Percentiles rank a stretch among this genome's conserved stretches.
Evolutionary conservation across 768 basidiomycete genomes (phyloP).

Genomic region (Russula sp.): DNA sequence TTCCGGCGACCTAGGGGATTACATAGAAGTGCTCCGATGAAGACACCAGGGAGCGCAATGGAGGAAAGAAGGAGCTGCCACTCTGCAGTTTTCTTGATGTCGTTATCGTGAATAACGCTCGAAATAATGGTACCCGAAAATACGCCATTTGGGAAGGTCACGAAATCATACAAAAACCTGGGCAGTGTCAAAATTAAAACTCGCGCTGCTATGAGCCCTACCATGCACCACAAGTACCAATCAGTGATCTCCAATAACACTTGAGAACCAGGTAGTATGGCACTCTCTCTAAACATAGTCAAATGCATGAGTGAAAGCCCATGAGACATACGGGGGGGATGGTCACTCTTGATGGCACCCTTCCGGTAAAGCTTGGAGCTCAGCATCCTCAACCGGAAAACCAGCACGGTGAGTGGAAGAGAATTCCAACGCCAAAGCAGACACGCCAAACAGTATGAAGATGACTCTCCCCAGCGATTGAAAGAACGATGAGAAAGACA

Average conservation of each 20-base stretch:
- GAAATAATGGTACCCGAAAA: slow-evolving; percentile 68
- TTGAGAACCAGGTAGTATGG: slow-evolving; percentile 60
- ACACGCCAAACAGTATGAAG: slow-evolving; percentile 66
- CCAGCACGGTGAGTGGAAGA: slow-evolving; percentile 66
- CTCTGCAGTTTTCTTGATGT: slow-evolving; percentile 61
- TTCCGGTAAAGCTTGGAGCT: slow-evolving; percentile 61
- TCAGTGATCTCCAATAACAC: slow-evolving; percentile 63
- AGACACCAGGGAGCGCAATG: slow-evolving; percentile 58
- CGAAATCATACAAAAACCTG: slow-evolving; percentile 69
- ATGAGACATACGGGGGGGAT: background rate
- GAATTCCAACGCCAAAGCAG: slow-evolving; percentile 60
- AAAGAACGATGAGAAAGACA: slow-evolving; percentile 65
- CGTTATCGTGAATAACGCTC: slow-evolving; percentile 54
- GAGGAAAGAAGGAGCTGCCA: slow-evolving; percentile 64
- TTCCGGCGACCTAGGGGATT: slow-evolving; percentile 57
- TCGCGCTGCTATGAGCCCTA: slow-evolving; percentile 32
- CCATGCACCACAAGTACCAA: slow-evolving; percentile 76
- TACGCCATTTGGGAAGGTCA: slow-evolving; percentile 71
- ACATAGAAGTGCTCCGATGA: slow-evolving; percentile 42
- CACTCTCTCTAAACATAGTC: slow-evolving; percentile 43
- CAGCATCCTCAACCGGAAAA: slow-evolving; percentile 71
- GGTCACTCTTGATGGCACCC: slow-evolving; percentile 61
- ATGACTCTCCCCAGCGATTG: slow-evolving; percentile 60
- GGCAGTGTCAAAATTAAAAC: slow-evolving; percentile 3
- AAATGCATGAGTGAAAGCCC: slow-evolving; percentile 1